Conservation (phyloP, 345 rosid genomes). For the Erysimum cheiranthoides region DNA sequence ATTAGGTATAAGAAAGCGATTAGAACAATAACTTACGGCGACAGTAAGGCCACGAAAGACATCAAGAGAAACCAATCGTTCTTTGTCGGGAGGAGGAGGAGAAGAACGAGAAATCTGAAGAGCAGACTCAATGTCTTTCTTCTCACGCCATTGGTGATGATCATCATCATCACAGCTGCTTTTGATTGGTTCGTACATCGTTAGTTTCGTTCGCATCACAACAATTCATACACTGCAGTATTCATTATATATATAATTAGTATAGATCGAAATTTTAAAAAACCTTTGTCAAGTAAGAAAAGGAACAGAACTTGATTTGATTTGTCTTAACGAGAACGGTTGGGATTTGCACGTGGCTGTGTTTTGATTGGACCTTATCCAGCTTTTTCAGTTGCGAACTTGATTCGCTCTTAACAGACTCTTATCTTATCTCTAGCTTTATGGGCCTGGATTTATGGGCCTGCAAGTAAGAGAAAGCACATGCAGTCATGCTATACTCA, state of each 20-base stretch:
- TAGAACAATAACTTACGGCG: conserved; percentile 18
- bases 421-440: neutral
- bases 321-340: conserved; percentile 23
- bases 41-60: conserved; percentile 82
- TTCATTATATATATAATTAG: neutral
- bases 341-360: conserved; percentile 17
- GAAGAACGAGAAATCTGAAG: conserved; percentile 47
- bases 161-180: conserved; percentile 23
- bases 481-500: too few species aligned
- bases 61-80: conserved; percentile 67
- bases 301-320: neutral
- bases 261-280: neutral
- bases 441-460: too few species aligned
- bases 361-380: conserved; percentile 26
- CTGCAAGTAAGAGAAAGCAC: neutral
- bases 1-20: neutral
- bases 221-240: conserved; percentile 3
- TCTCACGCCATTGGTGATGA: conserved; percentile 28
- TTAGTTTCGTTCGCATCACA: conserved; percentile 27
- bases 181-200: conserved; percentile 45
- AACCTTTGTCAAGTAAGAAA: neutral
- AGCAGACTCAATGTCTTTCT: conserved; percentile 44
- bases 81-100: conserved; percentile 33
- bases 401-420: conserved; percentile 9
- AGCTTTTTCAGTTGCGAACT: conserved; percentile 18